Evolutionary conservation across 1,139 yeast species (phyloP).

Genomic region (Debaryomyces fabryi): DNA sequence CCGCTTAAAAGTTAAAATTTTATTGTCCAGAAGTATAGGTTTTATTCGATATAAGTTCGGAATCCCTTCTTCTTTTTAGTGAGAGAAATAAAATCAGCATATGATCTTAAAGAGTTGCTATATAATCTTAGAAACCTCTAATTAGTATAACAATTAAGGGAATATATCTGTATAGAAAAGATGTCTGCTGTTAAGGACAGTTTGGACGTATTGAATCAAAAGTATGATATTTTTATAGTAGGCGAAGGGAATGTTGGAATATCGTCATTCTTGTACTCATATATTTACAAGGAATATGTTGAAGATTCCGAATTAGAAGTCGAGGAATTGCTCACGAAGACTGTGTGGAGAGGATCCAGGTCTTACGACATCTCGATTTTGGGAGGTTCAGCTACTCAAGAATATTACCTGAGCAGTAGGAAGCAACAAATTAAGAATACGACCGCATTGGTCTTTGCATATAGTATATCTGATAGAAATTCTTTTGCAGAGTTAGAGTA

Average conservation of each 20-base stretch:
- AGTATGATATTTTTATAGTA: conserved; percentile 37
- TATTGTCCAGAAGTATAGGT: background rate
- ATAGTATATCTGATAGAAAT: conserved; percentile 29
- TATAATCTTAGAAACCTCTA: background rate
- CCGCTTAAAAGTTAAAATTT: conserved; percentile 6
- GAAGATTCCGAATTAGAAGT: conserved; percentile 24
- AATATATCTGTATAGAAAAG: background rate
- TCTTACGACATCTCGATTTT: conserved; percentile 29
- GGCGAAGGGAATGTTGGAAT: conserved; percentile 37
- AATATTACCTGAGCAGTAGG: conserved; percentile 31
- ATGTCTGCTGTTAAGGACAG: conserved; percentile 16
- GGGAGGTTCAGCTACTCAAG: conserved; percentile 30
- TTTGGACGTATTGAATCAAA: conserved; percentile 23
- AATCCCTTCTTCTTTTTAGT: background rate
- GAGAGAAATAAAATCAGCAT: background rate
- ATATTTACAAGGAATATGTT: conserved; percentile 26
- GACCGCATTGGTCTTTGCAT: conserved; percentile 33
- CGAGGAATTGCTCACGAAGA: conserved; percentile 37
- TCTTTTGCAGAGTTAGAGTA: conserved; percentile 36
- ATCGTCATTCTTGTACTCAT: conserved; percentile 30
- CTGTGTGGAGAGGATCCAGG: conserved; percentile 16
- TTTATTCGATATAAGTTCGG: background rate
- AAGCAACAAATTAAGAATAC: conserved; percentile 34
- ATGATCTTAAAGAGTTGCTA: background rate
- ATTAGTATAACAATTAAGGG: background rate